These are phyloP conservation scores for Aspergillus sp. DNA, from an alignment of 2,329 filamentous ascomycete species.

Conservation along the genomic window DNA sequence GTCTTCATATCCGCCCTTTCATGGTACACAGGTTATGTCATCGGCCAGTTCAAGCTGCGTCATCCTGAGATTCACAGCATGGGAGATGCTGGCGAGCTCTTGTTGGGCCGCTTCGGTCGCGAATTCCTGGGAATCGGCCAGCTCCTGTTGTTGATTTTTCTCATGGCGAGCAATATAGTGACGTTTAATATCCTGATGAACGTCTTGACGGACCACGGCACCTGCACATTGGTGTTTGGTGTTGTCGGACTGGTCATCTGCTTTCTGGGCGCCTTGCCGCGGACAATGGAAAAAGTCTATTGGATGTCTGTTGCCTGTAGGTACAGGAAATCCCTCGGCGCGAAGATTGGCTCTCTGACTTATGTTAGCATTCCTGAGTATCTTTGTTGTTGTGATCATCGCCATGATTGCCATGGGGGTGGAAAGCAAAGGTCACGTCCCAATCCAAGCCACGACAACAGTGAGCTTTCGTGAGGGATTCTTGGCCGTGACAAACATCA, in stretches of 20 bases:
- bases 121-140: constrained; percentile 58
- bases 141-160: constrained; percentile 58
- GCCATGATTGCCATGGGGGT: constrained; percentile 61
- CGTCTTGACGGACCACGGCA: constrained; percentile 53
- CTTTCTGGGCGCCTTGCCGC: constrained; percentile 52
- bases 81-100: constrained; percentile 58
- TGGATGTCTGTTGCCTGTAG: constrained; percentile 54
- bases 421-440: constrained; percentile 34
- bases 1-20: constrained; percentile 50
- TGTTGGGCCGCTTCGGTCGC: constrained; percentile 56
- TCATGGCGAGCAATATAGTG: constrained; percentile 63
- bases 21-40: constrained; percentile 54
- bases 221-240: constrained; percentile 58
- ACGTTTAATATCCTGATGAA: constrained; percentile 64
- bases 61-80: constrained; percentile 58
- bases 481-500: constrained; percentile 58
- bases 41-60: constrained; percentile 52
- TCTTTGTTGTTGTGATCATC: constrained; percentile 56
- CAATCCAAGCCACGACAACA: constrained; percentile 30
- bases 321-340: constrained; percentile 4
- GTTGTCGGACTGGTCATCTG: constrained; percentile 54
- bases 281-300: constrained; percentile 56
- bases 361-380: constrained; percentile 51
- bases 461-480: constrained; percentile 50
- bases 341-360: neutral